phyloP scores from a whole-genome alignment of 495 filamentous ascomycete species.

The Talaromyces adpressus region DNA sequence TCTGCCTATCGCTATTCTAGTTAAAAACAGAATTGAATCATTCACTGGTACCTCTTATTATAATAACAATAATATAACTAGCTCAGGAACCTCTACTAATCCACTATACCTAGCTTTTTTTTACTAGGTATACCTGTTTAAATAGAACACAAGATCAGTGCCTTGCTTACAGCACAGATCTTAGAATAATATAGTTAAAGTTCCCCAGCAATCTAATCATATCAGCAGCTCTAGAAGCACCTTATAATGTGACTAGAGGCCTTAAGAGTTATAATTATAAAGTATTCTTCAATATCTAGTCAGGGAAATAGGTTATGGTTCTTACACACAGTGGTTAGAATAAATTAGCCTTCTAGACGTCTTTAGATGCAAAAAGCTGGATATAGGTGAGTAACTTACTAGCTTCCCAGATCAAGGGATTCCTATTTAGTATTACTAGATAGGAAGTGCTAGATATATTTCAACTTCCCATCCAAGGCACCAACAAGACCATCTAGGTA shows the following conservation, averaged over 20 bases:
- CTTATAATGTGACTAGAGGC: neutral
- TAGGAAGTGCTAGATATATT: too few relatives aligned
- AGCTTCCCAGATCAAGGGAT: too few relatives aligned
- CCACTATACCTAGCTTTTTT: conserved; percentile 45
- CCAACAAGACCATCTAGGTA: too few relatives aligned
- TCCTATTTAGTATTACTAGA: too few relatives aligned
- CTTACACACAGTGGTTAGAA: too few relatives aligned
- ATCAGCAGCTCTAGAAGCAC: neutral
- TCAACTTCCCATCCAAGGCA: too few relatives aligned
- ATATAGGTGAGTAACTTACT: too few relatives aligned
- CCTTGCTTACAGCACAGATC: conserved; percentile 45
- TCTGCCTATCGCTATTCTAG: conserved; percentile 3
- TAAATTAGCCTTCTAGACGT: too few relatives aligned
- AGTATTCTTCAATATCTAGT: too few relatives aligned
- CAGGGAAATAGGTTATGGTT: neutral
- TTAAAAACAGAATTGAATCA: conserved; percentile 30
- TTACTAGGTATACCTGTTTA: conserved; percentile 33
- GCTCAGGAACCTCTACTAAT: conserved; percentile 17
- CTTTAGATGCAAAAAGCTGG: too few relatives aligned
- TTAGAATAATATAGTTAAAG: conserved; percentile 43
- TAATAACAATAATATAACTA: conserved; percentile 46
- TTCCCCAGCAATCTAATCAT: conserved; percentile 42
- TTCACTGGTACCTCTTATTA: conserved; percentile 43
- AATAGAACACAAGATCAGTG: conserved; percentile 34
- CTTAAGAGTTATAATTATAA: too few relatives aligned